Evolutionary conservation across 1,139 yeast species (phyloP).

Genomic region (Scheffersomyces quercinus): DNA sequence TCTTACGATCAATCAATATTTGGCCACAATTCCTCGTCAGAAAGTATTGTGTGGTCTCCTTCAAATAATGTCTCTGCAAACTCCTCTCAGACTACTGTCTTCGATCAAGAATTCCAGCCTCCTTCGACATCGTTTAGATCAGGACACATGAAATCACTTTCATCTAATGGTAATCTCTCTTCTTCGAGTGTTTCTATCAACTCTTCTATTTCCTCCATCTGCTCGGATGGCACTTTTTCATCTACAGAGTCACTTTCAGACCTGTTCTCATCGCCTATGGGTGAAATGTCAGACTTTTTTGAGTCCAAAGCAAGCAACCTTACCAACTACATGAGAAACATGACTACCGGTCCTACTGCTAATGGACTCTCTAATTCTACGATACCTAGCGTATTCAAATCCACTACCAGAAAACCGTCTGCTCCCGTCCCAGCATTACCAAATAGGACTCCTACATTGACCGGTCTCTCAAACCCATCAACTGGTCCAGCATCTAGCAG

Average conservation of each 20-base stretch:
- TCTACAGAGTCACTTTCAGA: conserved; percentile 33
- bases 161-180: conserved; percentile 16
- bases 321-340: conserved; percentile 5
- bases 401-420: neutral
- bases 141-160: conserved; percentile 21
- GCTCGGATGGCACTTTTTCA: conserved; percentile 26
- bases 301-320: conserved; percentile 13
- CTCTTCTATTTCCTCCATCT: conserved; percentile 28
- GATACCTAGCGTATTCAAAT: neutral
- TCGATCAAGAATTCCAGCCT: conserved; percentile 31
- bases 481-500: conserved; percentile 11
- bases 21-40: conserved; percentile 10
- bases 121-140: conserved; percentile 32
- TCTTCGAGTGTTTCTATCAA: conserved; percentile 24
- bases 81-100: conserved; percentile 4
- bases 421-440: neutral
- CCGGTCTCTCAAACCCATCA: neutral
- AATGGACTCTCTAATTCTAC: neutral
- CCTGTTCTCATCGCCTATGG: conserved; percentile 24
- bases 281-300: conserved; percentile 19
- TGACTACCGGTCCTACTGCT: neutral
- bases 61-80: conserved; percentile 10
- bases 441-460: neutral
- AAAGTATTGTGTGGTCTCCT: conserved; percentile 7
- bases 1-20: conserved; percentile 24